These are phyloP conservation scores for Lachancea dasiensis DNA, from an alignment of 805 yeast genomes.

Conservation along the genomic window DNA sequence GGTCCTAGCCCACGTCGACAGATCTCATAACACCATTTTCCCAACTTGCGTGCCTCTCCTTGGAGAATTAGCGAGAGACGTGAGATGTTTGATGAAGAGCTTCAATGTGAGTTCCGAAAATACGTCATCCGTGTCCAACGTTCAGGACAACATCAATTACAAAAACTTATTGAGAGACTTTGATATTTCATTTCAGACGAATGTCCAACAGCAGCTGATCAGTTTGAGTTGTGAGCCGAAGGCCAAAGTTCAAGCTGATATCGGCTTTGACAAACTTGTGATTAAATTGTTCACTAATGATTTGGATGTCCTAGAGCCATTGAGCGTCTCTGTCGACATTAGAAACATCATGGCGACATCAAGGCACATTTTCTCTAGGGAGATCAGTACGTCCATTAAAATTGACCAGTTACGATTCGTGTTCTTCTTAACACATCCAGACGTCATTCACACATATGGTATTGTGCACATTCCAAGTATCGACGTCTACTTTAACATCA, in stretches of 20 bases:
- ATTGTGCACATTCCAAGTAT: conserved; percentile 51
- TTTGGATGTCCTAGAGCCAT: conserved; percentile 34
- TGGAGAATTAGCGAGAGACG: conserved; percentile 47
- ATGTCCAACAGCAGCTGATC: conserved; percentile 66
- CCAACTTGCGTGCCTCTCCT: conserved; percentile 78
- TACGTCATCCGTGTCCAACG: conserved; percentile 11
- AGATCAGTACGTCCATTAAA: conserved; percentile 67
- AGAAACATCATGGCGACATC: conserved; percentile 61
- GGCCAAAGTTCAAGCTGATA: conserved; percentile 85
- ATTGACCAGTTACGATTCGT: conserved; percentile 44
- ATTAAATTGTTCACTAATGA: conserved; percentile 50
- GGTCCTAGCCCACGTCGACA: conserved; percentile 27
- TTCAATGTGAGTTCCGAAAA: conserved; percentile 14
- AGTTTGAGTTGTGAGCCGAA: conserved; percentile 87
- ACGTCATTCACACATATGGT: conserved; percentile 39
- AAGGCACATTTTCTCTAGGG: conserved; percentile 88
- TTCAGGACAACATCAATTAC: conserved; percentile 17
- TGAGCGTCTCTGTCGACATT: conserved; percentile 44
- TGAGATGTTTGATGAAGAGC: conserved; percentile 42
- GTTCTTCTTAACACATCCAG: conserved; percentile 42
- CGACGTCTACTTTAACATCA: conserved; percentile 61
- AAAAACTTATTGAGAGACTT: conserved; percentile 46
- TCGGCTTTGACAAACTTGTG: conserved; percentile 64
- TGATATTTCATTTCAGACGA: conserved; percentile 57
- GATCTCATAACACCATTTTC: conserved; percentile 64